These are phyloP conservation scores for Sarcodon aspratus DNA, from an alignment of 768 basidiomycete genomes.

Conservation along the genomic window DNA sequence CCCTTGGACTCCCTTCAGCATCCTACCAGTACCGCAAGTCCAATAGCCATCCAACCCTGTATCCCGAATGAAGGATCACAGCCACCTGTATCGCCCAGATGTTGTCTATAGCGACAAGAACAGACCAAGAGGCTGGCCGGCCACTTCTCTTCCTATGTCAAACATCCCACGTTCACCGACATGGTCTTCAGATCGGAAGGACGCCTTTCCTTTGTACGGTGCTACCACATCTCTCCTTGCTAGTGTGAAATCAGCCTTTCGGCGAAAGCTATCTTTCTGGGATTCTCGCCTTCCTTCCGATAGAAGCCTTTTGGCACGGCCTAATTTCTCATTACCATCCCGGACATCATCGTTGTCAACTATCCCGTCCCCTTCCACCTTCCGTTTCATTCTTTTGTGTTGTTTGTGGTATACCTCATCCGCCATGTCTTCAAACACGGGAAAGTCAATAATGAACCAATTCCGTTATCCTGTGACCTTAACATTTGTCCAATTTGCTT, in stretches of 20 bases:
- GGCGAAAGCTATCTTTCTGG: neutral
- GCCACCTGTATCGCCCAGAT: too few relatives aligned
- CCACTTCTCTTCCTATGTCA: neutral
- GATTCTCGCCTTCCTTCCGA: neutral
- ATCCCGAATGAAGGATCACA: too few relatives aligned
- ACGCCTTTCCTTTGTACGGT: neutral
- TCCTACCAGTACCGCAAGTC: too few relatives aligned
- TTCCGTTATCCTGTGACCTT: slow-evolving; percentile 95
- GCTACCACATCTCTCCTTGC: neutral
- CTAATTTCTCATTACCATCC: neutral
- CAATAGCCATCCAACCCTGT: too few relatives aligned
- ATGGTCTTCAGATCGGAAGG: neutral
- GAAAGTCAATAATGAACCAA: slow-evolving; percentile 86
- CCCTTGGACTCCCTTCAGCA: too few relatives aligned
- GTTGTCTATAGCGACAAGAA: too few relatives aligned
- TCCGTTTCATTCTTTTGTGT: slow-evolving; percentile 72
- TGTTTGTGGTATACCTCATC: slow-evolving; percentile 89
- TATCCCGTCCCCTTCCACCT: slow-evolving; percentile 18
- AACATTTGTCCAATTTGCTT: slow-evolving; percentile 96
- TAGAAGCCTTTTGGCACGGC: neutral
- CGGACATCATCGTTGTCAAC: neutral
- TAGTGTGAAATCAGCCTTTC: neutral
- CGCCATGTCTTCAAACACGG: slow-evolving; percentile 92
- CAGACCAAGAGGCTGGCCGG: too few relatives aligned
- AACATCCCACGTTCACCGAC: neutral